These are phyloP conservation scores for Geranomyces michiganensis DNA, from an alignment of 192 early-diverging fungal genomes.

Conservation along the genomic window DNA sequence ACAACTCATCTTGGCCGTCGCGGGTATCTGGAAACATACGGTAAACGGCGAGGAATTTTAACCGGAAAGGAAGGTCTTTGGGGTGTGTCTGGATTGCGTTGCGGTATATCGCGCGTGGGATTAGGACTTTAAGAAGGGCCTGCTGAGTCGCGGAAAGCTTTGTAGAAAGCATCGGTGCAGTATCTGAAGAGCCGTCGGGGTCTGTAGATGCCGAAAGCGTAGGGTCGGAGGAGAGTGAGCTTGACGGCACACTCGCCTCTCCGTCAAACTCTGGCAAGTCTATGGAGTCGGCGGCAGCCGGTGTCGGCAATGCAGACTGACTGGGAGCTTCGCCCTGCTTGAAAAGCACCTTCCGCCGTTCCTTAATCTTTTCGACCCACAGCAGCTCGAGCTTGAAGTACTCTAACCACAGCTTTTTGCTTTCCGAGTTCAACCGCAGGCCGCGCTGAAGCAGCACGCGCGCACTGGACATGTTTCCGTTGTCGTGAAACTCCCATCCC, in stretches of 20 bases:
- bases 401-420: constrained; percentile 81
- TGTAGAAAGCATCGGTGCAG: constrained; percentile 40
- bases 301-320: constrained; percentile 30
- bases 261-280: constrained; percentile 18
- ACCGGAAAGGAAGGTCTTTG: constrained; percentile 72
- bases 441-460: constrained; percentile 85
- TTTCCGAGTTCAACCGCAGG: constrained; percentile 76
- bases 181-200: constrained; percentile 10
- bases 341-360: constrained; percentile 78
- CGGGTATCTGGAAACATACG: constrained; percentile 56
- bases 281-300: constrained; percentile 19
- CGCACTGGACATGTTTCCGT: constrained; percentile 78
- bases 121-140: constrained; percentile 60
- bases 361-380: constrained; percentile 83
- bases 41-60: constrained; percentile 70
- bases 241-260: constrained; percentile 1
- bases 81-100: constrained; percentile 82
- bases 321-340: constrained; percentile 35
- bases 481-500: constrained; percentile 83
- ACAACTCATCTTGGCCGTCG: constrained; percentile 46
- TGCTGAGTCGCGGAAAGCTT: constrained; percentile 52
- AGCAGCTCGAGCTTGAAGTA: constrained; percentile 93
- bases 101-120: constrained; percentile 74
- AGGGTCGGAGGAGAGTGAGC: background rate
- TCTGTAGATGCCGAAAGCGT: constrained; percentile 10